Percentiles rank a stretch among this genome's conserved stretches.
Conservation (phyloP, 2,329 filamentous ascomycete species). For the Zymoseptoria pseudotritici region DNA sequence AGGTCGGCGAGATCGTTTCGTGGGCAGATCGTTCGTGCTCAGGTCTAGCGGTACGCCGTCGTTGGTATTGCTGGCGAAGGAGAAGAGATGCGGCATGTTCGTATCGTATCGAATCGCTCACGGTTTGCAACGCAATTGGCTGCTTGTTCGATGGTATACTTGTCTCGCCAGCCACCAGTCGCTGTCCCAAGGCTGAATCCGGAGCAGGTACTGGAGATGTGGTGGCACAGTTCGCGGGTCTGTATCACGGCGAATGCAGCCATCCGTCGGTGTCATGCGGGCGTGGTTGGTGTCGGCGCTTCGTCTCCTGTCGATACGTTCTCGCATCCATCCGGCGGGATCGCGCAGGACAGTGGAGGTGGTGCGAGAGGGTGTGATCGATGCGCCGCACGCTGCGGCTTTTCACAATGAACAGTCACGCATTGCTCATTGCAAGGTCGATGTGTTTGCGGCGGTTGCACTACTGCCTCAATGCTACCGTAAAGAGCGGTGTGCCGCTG, state of each 20-base stretch:
- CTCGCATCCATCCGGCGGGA: not conserved
- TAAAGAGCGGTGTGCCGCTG: not conserved
- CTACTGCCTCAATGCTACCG: not conserved
- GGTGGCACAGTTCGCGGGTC: constrained; percentile 1
- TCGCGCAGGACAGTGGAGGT: not conserved
- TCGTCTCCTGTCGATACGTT: not conserved
- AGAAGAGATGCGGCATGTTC: constrained; percentile 27
- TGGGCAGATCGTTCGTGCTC: constrained; percentile 10
- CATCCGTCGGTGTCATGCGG: constrained; percentile 5
- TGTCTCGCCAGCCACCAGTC: not conserved
- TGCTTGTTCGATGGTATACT: not conserved
- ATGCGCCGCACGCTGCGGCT: not conserved
- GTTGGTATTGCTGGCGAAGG: constrained; percentile 22
- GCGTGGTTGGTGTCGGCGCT: not conserved
- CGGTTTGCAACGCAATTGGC: not conserved
- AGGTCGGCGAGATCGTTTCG: constrained; percentile 14
- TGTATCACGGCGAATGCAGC: constrained; percentile 1
- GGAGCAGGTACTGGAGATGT: not conserved
- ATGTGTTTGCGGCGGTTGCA: not conserved
- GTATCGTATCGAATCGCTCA: constrained; percentile 4
- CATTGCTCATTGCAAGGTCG: not conserved
- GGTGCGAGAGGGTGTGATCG: not conserved
- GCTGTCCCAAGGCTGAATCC: not conserved
- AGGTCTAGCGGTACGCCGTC: constrained; percentile 17
- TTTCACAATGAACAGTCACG: not conserved